Evolutionary conservation across 2,329 filamentous ascomycete genomes (phyloP).

Genomic region (Fusarium sublunatum): DNA sequence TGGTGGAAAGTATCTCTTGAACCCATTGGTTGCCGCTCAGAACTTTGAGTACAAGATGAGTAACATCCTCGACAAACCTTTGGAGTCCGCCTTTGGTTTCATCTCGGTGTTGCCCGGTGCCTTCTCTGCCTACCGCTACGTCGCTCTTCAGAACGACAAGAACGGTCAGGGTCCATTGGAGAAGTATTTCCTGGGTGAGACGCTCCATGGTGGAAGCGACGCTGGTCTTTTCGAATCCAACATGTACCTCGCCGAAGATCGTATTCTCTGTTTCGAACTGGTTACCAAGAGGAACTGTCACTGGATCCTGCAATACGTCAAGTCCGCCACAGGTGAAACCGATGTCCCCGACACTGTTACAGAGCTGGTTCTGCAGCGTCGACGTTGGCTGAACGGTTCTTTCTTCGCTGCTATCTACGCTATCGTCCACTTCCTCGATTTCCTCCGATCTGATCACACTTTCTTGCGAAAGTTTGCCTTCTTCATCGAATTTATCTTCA

Average conservation of each 20-base stretch:
- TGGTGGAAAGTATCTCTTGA: constrained; percentile 86
- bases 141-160: constrained; percentile 96
- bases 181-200: constrained; percentile 97
- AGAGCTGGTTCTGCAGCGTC: constrained; percentile 93
- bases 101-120: constrained; percentile 96
- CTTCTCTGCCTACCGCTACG: constrained; percentile 96
- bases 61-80: constrained; percentile 97
- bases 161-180: constrained; percentile 91
- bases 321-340: constrained; percentile 95
- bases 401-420: constrained; percentile 99
- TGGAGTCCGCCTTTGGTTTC: constrained; percentile 97
- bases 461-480: constrained; percentile 89
- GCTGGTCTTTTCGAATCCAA: constrained; percentile 98
- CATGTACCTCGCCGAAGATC: constrained; percentile 99
- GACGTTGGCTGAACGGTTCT: constrained; percentile 96
- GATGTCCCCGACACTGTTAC: constrained; percentile 95
- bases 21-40: constrained; percentile 93
- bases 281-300: constrained; percentile 97
- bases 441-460: constrained; percentile 93
- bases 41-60: constrained; percentile 99
- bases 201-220: constrained; percentile 89
- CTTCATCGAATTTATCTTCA: constrained; percentile 92
- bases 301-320: constrained; percentile 98
- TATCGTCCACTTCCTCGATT: constrained; percentile 93
- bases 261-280: constrained; percentile 98